A percentile compares a stretch with the other conserved stretches of the same genome.
Conservation (phyloP, 192 early-diverging fungal species). For the Coemansia asiatica region DNA sequence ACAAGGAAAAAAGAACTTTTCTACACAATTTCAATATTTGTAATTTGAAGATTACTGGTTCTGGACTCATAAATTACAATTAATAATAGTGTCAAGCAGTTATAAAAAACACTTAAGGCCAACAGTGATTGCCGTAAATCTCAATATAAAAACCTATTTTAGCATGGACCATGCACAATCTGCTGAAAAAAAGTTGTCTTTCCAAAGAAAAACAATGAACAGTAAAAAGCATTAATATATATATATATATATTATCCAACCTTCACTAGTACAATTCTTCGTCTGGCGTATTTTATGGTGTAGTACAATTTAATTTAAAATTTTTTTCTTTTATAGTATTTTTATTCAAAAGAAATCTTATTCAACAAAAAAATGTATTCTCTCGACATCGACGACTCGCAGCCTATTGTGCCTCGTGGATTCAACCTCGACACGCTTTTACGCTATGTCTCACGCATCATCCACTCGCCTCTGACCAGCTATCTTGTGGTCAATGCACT, state of each 20-base stretch:
- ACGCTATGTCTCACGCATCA: constrained; percentile 29
- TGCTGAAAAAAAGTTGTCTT: not conserved
- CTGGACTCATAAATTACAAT: too few species aligned
- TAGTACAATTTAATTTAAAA: too few species aligned
- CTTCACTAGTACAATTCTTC: too few species aligned
- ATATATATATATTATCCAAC: too few species aligned
- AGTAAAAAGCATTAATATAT: too few species aligned
- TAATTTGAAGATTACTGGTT: too few species aligned
- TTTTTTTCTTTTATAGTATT: not conserved
- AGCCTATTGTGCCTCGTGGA: constrained; percentile 47
- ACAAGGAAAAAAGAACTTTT: too few species aligned
- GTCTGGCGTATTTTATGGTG: too few species aligned
- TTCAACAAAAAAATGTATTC: not conserved
- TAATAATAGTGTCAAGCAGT: too few species aligned
- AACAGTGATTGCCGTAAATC: not conserved
- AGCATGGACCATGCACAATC: not conserved
- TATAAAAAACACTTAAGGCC: too few species aligned
- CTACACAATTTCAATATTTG: too few species aligned
- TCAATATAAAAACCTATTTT: not conserved
- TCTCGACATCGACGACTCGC: constrained; percentile 38
- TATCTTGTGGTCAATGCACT: constrained; percentile 26
- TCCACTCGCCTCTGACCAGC: constrained; percentile 38
- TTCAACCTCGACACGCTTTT: constrained; percentile 42
- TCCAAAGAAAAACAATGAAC: not conserved
- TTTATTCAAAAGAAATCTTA: not conserved